These are phyloP conservation scores for Neofusicoccum laricinum DNA, from an alignment of 2,329 filamentous ascomycete species.

Conservation along the genomic window DNA sequence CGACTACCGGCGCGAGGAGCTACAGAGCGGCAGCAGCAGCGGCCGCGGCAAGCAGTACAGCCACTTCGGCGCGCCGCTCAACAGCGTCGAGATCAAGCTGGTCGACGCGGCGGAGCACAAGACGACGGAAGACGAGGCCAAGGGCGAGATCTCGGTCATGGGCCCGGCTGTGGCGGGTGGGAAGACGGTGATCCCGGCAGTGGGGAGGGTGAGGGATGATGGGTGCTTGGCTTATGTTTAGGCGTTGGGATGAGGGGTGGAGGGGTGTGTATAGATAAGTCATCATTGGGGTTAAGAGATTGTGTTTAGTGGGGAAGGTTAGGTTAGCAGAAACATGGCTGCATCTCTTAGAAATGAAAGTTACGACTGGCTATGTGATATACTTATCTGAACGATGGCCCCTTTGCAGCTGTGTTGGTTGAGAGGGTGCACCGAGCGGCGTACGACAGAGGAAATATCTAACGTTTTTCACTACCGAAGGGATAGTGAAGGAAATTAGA, in stretches of 20 bases:
- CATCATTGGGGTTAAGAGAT: no score
- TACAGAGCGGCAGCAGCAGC: conserved; percentile 38
- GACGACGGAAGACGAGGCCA: conserved; percentile 57
- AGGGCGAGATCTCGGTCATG: conserved; percentile 63
- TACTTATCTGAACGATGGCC: no score
- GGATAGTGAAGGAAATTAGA: no score
- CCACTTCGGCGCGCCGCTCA: conserved; percentile 82
- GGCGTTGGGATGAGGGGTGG: not conserved
- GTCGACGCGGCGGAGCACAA: conserved; percentile 59
- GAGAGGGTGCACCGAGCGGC: no score
- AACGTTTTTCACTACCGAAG: no score
- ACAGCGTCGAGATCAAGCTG: conserved; percentile 74
- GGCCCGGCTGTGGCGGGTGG: conserved; percentile 72
- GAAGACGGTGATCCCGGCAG: conserved; percentile 61
- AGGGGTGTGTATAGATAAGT: not conserved
- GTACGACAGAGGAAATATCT: no score
- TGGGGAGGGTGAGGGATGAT: conserved; percentile 28
- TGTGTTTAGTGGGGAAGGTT: no score
- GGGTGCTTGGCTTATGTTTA: conserved; percentile 14
- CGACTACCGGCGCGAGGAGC: conserved; percentile 66
- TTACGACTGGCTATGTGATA: no score
- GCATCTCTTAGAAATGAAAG: no score
- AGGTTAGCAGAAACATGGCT: no score
- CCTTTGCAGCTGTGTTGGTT: no score
- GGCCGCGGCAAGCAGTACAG: conserved; percentile 35